Evolutionary conservation across 1,139 yeast genomes (phyloP).

Genomic region (Suhomyces wounanorum): DNA sequence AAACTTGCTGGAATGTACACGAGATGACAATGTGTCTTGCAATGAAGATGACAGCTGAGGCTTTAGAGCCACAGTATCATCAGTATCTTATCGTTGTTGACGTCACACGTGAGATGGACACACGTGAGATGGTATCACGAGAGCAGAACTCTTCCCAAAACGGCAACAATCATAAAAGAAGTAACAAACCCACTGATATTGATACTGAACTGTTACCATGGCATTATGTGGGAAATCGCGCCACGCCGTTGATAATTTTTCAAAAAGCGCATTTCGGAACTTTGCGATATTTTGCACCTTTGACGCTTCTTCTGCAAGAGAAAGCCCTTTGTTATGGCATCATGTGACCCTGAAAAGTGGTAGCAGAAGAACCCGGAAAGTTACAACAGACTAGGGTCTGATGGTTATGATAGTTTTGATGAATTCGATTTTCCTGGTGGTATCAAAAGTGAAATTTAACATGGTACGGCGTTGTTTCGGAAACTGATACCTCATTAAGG

Average conservation of each 20-base stretch:
- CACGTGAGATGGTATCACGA: background rate
- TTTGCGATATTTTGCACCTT: background rate
- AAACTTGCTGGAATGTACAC: background rate
- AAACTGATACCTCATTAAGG: too few species aligned
- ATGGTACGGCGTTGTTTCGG: too few species aligned
- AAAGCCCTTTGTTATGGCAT: background rate
- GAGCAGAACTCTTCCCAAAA: background rate
- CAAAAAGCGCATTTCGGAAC: background rate
- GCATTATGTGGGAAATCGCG: background rate
- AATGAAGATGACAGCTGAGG: constrained; percentile 1
- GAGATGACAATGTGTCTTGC: background rate
- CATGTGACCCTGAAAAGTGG: background rate
- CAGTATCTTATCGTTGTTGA: background rate
- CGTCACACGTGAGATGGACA: background rate
- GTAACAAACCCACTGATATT: background rate
- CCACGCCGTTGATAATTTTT: background rate
- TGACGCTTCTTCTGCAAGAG: background rate
- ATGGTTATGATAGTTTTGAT: too few species aligned
- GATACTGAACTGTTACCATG: too few species aligned
- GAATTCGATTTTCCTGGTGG: too few species aligned
- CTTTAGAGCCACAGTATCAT: constrained; percentile 3
- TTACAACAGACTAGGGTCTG: too few species aligned
- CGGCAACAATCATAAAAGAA: background rate
- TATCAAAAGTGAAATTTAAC: too few species aligned
- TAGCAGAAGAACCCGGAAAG: too few species aligned